phyloP scores from a whole-genome alignment of 2,329 filamentous ascomycete species.

The Claviceps fusiformis region DNA sequence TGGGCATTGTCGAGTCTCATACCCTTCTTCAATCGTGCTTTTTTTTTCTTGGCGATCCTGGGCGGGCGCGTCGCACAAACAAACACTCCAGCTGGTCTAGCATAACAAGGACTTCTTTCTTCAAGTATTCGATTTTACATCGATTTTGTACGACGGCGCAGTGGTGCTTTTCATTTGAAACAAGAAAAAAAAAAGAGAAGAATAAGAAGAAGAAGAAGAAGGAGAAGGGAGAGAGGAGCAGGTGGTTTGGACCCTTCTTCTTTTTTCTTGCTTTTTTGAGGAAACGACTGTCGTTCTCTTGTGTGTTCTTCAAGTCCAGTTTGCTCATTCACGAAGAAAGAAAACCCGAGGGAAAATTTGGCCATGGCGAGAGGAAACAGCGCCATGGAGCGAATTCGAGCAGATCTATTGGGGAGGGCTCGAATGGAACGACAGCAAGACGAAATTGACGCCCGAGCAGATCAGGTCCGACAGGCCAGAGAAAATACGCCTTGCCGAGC shows the following conservation, averaged over 20 bases:
- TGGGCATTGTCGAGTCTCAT: not conserved
- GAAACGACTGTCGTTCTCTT: not conserved
- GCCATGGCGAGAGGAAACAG: constrained; percentile 11
- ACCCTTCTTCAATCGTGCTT: not conserved
- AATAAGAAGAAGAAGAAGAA: not conserved
- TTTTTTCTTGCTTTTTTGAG: not conserved
- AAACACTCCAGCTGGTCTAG: not conserved
- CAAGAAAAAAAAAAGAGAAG: not conserved
- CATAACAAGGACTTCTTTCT: not conserved
- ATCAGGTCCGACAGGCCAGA: not conserved
- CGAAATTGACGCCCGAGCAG: not conserved
- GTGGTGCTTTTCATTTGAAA: not conserved
- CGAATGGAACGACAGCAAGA: constrained; percentile 12
- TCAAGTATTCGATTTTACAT: not conserved
- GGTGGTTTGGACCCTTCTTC: not conserved
- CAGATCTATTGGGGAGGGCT: constrained; percentile 19
- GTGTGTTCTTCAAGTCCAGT: not conserved
- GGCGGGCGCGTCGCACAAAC: not conserved
- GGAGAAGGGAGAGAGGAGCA: not conserved
- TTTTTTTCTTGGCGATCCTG: not conserved
- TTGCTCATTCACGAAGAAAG: not conserved
- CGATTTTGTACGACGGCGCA: not conserved
- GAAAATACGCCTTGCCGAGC: not conserved
- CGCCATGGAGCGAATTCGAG: constrained; percentile 19
- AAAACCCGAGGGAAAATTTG: not conserved